Evolutionary conservation across 768 basidiomycete species (phyloP), one percentile per base, ranked within the genome.

Genomic region (Phylloporus sp.): DNA sequence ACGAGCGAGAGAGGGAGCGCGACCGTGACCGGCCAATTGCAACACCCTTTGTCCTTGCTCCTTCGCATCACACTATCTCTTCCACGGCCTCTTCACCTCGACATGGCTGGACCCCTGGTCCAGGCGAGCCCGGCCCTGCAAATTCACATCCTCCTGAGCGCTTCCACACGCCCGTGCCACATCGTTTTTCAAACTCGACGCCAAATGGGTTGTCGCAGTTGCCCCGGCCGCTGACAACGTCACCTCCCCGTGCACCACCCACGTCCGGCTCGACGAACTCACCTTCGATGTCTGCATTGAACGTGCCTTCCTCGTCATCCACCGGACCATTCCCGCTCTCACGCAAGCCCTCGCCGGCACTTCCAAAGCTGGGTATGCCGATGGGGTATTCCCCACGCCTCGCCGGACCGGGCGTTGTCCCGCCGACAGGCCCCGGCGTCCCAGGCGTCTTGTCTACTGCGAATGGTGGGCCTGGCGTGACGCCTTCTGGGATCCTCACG

Each of bases 11-110:
- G n/a, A 43, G 57, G 18, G 57, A 60, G 4, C 53, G 67, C 38
- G 69, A 74, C 14, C 70, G 72, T 29, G 80, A 82, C 43, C 69
- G 80, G 46, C 76, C 76, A 2, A 60, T 75, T 37, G 71, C 78
- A 6, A 76, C 73, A 32, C 75, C 79, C 3, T 82, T 81, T 54
- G 75, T 72, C 8, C 73, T 81, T 64, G 70, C 66, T 7, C 72
- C 77, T 6, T 70, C 74, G 24, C 72, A 76, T 42, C 64, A 65
- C 23, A 52, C 60, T 28, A 65, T 69, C 17, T 39, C 59, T 18
- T 63, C 66, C 14, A 58, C 66, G 31, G 53, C 61, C 5, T 70
- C 70, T 28, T 78, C 78, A 5, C 73, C 76, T 3, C 63, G 65
- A 40, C 75, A 74, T 54, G 66, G 66, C 8, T 76, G 73, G 56